Conservation (phyloP, 169 alveolate genomes). For the Plasmodium blacklocki region DNA sequence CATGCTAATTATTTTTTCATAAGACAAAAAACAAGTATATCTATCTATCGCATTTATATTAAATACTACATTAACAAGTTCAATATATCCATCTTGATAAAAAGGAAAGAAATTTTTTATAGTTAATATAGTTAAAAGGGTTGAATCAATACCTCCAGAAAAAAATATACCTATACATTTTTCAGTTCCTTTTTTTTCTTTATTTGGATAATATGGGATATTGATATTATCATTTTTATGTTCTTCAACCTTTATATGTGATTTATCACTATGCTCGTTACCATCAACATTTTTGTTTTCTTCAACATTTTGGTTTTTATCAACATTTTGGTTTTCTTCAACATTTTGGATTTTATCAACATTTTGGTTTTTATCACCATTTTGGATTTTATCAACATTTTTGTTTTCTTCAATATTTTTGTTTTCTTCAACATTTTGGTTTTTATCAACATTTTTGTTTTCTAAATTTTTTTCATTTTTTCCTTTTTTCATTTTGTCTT, state of each 20-base stretch:
- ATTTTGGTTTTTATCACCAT: background rate
- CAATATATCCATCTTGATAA: constrained; percentile 66
- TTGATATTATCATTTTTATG: too few species aligned
- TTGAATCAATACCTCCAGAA: constrained; percentile 86
- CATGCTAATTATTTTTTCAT: constrained; percentile 76
- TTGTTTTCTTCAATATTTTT: background rate
- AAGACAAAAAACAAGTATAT: constrained; percentile 80
- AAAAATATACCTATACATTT: constrained; percentile 76
- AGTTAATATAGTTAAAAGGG: constrained; percentile 76
- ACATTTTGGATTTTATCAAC: background rate
- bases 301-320: too few species aligned
- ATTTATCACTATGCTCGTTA: background rate
- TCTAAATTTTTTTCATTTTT: background rate
- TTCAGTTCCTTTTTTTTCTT: constrained; percentile 11
- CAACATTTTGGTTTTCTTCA: too few species aligned
- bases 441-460: background rate
- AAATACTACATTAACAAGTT: constrained; percentile 80
- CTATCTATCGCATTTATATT: constrained; percentile 81
- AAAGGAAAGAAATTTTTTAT: constrained; percentile 45
- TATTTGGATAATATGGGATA: too few species aligned
- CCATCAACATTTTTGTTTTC: too few species aligned
- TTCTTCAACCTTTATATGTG: too few species aligned
- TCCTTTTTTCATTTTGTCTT: background rate
- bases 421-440: too few species aligned
- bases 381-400: background rate